Base-by-base conservation (phyloP, 192 early-diverging fungal species). In the Helicostylum pulchrum region DNA sequence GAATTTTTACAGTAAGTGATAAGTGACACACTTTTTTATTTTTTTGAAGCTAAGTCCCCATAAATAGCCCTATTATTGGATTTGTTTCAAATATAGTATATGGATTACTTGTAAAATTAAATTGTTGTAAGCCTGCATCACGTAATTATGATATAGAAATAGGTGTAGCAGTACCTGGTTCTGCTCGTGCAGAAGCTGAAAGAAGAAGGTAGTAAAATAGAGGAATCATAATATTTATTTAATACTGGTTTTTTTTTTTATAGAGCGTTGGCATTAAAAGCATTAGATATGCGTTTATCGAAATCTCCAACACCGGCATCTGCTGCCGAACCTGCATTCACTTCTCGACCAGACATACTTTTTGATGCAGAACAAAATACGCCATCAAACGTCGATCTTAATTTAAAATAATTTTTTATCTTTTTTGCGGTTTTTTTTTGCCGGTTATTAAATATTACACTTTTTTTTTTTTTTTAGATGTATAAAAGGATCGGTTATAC, bases 1-100 rank as follows among this genome's bases (percentile, higher is more conserved):
- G 92, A 94, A 47, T 74, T 83, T 51, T 65, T 89, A 12, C 87
- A 90, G 88, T 90, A 73, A 75, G 82, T n/a, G n/a, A n/a, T n/a
- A n/a, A n/a, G n/a, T n/a, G n/a, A n/a, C n/a, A n/a, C n/a, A n/a
- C n/a, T n/a, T 71, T 2, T 23, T 5, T 7, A 10, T 30, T 21
- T 9, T 30, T 21, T 9, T 46, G 8, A 1, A 21, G 34, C 36
- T 39, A 39, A 39, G 36, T 5, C 36, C 36, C 5, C 20, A 20
- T 54, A 9, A 20, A 46, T 64, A 88, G 85, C 43, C 82, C 87
- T 17, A 55, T 83, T 45, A 79, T 92, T 55, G 83, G 88, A 60
- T 77, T 81, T 1, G 19, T 89, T 20, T 88, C 89, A 12, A 89
- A 82, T 47, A 53, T 78, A 4, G 74, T 81, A 7, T 90, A 85